Base-by-base conservation (phyloP, 1,139 yeast species). In the Magnusiomyces magnusii region DNA sequence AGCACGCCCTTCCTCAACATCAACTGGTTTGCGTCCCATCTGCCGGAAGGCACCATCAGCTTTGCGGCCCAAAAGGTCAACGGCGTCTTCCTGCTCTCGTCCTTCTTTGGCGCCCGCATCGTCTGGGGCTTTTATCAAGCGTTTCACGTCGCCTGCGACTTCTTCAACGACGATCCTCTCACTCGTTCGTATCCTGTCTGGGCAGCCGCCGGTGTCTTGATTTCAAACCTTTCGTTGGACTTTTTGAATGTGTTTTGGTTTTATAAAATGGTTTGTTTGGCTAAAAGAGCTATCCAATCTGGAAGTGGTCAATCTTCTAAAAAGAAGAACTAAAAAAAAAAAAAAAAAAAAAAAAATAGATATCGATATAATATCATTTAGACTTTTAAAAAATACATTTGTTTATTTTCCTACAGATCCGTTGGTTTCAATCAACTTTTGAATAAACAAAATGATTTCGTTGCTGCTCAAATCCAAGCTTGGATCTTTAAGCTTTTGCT, bases 1-100 rank as follows among this genome's bases (percentile, higher is more conserved):
- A 88, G 96, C 24, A 93, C 97, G 9, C 98, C 99, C 15, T 92
- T 92, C 71, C 84, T 93, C 60, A 92, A 93, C 74, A 73, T 91
- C 64, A 87, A 96, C 74, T 92, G 97, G 97, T 86, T 88, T 70
- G 88, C 93, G 1, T 76, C 87, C 57, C 85, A 86, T 67, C 80
- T 88, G 58, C 91, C 95, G 1, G 77, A 77, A 2, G 77, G 77
- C 7, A 73, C 80, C 19, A 68, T 85, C 60, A 78, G 83, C 55
- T 80, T 78, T 41, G 76, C 73, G 63, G 67, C 83, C 58, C 81
- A 85, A 61, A 66, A 83, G 57, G 64, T 85, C 61, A 93, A 93
- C 73, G 96, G 96, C 56, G 71, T 87, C 24, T 69, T 82, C 24
- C 79, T 93, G 61, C 79, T 93, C 64, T 64, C 79, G 53, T 78